Evolutionary conservation across 1,284 basidiomycete genomes (phyloP).

Genomic region (Sporisorium iseilematis-ciliati): DNA sequence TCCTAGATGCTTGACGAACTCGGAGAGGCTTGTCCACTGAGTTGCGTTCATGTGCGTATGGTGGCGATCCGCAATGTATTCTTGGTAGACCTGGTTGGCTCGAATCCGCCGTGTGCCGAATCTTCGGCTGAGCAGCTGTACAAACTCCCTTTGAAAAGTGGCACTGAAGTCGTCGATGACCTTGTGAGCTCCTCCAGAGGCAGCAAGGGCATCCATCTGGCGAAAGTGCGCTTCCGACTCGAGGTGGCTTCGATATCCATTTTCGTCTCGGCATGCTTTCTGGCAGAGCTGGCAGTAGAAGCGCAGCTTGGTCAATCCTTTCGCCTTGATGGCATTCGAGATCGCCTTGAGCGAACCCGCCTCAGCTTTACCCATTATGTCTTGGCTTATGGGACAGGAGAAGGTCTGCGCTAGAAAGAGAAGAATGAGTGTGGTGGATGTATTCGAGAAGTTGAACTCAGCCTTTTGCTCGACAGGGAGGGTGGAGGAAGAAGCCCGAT

Average conservation of each 20-base stretch:
- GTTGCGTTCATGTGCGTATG: conserved; percentile 99
- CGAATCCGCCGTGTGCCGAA: conserved; percentile 66
- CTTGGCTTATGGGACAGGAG: background rate
- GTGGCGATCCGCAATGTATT: conserved; percentile 93
- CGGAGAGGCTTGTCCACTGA: conserved; percentile 94
- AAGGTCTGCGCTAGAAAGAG: too few relatives aligned
- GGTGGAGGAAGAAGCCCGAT: background rate
- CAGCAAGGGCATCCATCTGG: conserved; percentile 87
- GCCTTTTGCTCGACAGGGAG: background rate
- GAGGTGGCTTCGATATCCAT: conserved; percentile 74
- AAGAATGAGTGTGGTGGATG: background rate
- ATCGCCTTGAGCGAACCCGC: conserved; percentile 61
- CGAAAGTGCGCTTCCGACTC: conserved; percentile 89
- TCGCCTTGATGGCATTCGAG: conserved; percentile 68
- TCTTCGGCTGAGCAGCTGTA: conserved; percentile 82
- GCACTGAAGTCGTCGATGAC: conserved; percentile 91
- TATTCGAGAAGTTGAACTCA: background rate
- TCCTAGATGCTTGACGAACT: conserved; percentile 92
- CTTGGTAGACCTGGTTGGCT: conserved; percentile 96
- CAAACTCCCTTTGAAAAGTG: conserved; percentile 92
- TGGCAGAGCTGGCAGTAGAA: conserved; percentile 69
- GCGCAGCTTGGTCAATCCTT: conserved; percentile 67
- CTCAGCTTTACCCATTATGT: conserved; percentile 42
- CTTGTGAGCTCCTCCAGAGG: conserved; percentile 76
- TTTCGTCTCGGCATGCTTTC: conserved; percentile 68